Conservation (phyloP, 2,329 filamentous ascomycete species). For the Coleophoma eucalyptorum region DNA sequence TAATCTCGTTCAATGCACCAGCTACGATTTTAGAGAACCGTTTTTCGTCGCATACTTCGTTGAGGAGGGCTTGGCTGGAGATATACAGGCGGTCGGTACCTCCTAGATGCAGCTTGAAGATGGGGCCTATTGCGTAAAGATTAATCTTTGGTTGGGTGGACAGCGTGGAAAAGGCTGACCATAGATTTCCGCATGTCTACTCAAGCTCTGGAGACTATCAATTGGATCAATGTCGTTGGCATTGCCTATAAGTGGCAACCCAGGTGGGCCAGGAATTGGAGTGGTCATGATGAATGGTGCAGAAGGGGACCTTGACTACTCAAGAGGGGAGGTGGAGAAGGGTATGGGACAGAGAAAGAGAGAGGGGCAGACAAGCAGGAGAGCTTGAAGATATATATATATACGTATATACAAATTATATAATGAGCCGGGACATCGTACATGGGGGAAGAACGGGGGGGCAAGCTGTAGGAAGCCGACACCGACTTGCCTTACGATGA, state of each 20-base stretch:
- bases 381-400: background rate
- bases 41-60: conserved; percentile 63
- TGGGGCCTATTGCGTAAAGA: conserved; percentile 35
- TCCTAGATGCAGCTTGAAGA: conserved; percentile 52
- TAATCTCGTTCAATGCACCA: conserved; percentile 47
- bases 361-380: background rate
- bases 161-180: conserved; percentile 38
- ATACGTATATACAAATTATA: too few relatives aligned
- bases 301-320: too few relatives aligned
- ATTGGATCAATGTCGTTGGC: conserved; percentile 57
- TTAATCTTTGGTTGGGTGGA: background rate
- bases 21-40: conserved; percentile 58
- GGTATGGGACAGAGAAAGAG: background rate
- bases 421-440: too few relatives aligned
- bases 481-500: too few relatives aligned
- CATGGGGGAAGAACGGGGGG: too few relatives aligned
- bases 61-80: conserved; percentile 50
- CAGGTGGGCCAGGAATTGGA: conserved; percentile 60
- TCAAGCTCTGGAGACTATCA: conserved; percentile 51
- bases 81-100: conserved; percentile 45
- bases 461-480: too few relatives aligned
- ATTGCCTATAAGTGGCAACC: conserved; percentile 64
- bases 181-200: conserved; percentile 59
- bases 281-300: conserved; percentile 6
- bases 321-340: background rate